phyloP scores from a whole-genome alignment of 495 filamentous ascomycete species.

The Parathielavia appendiculata region DNA sequence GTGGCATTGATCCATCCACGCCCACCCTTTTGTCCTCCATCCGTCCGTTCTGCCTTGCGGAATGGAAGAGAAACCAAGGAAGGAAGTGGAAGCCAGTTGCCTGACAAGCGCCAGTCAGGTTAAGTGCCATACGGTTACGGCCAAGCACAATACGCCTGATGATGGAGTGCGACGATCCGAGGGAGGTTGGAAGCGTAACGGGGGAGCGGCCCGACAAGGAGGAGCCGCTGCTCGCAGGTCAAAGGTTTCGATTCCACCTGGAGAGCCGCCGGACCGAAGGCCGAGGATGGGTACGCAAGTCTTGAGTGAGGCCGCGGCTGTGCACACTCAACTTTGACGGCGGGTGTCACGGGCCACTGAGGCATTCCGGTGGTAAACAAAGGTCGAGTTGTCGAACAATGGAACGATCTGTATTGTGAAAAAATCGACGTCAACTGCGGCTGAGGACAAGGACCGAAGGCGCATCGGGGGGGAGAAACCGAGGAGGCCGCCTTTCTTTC shows the following conservation, averaged over 20 bases:
- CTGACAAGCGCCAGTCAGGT: background rate
- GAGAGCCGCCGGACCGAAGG: background rate
- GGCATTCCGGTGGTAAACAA: background rate
- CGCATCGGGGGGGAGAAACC: background rate
- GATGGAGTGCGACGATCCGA: background rate
- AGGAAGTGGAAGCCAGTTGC: background rate
- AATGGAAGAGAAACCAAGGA: background rate
- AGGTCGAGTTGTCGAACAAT: background rate
- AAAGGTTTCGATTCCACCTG: background rate
- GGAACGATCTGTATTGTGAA: background rate
- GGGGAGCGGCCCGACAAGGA: background rate
- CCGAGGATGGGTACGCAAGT: background rate
- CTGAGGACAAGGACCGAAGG: background rate
- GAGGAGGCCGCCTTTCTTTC: constrained; percentile 4
- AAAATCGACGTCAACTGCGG: background rate
- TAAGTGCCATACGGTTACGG: background rate
- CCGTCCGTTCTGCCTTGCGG: constrained; percentile 1
- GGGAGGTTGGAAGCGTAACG: background rate
- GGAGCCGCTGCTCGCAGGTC: background rate
- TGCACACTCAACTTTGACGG: background rate
- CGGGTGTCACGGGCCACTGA: background rate
- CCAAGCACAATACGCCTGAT: background rate
- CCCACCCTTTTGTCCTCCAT: background rate
- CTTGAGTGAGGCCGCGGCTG: background rate
- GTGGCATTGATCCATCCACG: constrained; percentile 1